Evolutionary conservation across 2,329 filamentous ascomycete species (phyloP).

Genomic region (Tolypocladium capitatum): DNA sequence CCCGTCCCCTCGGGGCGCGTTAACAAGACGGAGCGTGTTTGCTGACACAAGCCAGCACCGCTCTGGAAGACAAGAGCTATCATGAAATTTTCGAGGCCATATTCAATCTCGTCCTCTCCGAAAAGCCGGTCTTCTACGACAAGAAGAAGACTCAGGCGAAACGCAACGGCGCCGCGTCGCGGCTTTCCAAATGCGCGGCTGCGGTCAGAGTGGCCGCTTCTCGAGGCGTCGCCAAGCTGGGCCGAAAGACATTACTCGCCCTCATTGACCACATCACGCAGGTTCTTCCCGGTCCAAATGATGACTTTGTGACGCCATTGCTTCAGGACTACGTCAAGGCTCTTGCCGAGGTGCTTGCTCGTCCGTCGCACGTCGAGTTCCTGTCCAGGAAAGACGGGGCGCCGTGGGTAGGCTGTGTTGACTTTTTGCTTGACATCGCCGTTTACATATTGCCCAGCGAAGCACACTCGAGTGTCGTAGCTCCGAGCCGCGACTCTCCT

Average conservation of each 20-base stretch:
- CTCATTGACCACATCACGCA: slow-evolving; percentile 74
- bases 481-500: slow-evolving; percentile 25
- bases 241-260: slow-evolving; percentile 63
- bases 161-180: slow-evolving; percentile 34
- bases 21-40: too few relatives aligned
- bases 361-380: slow-evolving; percentile 69
- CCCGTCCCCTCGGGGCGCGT: neutral
- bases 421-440: slow-evolving; percentile 57
- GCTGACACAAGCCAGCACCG: slow-evolving; percentile 12
- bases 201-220: slow-evolving; percentile 61
- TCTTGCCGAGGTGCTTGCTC: slow-evolving; percentile 55
- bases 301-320: slow-evolving; percentile 55
- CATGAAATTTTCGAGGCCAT: slow-evolving; percentile 70
- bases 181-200: slow-evolving; percentile 56
- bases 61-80: slow-evolving; percentile 63
- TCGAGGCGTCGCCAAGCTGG: slow-evolving; percentile 54
- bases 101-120: slow-evolving; percentile 54
- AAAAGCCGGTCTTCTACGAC: slow-evolving; percentile 52
- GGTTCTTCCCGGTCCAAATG: slow-evolving; percentile 48
- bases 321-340: slow-evolving; percentile 67
- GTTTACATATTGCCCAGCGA: slow-evolving; percentile 31
- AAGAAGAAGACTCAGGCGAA: slow-evolving; percentile 32
- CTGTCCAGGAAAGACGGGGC: slow-evolving; percentile 42
- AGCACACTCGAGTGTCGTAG: slow-evolving; percentile 8
- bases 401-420: slow-evolving; percentile 55